These are phyloP conservation scores for Amanita muscaria DNA, from an alignment of 768 basidiomycete genomes.

Conservation along the genomic window DNA sequence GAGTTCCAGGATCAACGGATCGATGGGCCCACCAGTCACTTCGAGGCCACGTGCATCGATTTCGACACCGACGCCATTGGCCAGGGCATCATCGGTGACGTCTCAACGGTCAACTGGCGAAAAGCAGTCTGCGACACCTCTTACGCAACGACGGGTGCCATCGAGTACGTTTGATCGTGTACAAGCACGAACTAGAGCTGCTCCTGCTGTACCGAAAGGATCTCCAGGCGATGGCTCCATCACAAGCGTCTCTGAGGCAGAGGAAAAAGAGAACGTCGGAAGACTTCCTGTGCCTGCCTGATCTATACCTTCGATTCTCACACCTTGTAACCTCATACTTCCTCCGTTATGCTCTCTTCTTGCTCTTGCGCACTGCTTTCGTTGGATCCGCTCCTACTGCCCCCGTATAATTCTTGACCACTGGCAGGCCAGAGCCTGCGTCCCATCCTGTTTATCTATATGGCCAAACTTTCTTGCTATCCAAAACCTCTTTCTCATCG, in stretches of 20 bases:
- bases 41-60: conserved; percentile 28
- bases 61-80: conserved; percentile 19
- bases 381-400: not conserved
- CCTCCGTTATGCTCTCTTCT: not conserved
- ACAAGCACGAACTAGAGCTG: conserved; percentile 25
- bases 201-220: conserved; percentile 20
- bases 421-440: too few relatives aligned
- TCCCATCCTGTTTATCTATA: too few relatives aligned
- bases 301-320: not conserved
- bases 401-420: not conserved
- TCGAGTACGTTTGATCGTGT: conserved; percentile 16
- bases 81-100: conserved; percentile 26
- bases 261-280: conserved; percentile 52
- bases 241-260: conserved; percentile 32
- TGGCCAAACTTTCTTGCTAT: not conserved
- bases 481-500: not conserved
- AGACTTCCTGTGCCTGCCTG: conserved; percentile 26
- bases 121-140: conserved; percentile 21
- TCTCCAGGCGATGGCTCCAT: conserved; percentile 19
- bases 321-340: not conserved
- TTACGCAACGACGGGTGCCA: conserved; percentile 26
- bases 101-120: conserved; percentile 32
- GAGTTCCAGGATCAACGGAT: conserved; percentile 44
- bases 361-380: not conserved
- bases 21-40: conserved; percentile 40